Evolutionary conservation across 805 yeast genomes (phyloP), one percentile per base, ranked within the genome.

Genomic region (Ogataea pilisensis): DNA sequence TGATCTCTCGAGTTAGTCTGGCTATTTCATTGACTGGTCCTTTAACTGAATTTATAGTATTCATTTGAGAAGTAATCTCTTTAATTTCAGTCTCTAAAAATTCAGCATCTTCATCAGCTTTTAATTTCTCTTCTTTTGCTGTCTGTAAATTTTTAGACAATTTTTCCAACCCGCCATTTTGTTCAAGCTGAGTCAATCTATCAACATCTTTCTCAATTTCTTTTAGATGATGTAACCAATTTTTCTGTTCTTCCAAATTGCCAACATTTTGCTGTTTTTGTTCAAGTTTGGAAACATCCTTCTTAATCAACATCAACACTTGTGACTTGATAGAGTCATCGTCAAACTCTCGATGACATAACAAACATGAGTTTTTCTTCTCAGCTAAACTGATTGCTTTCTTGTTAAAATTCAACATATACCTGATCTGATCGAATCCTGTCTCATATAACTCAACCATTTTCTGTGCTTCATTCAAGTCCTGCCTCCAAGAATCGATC

Each of bases 271-370:
- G 39, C 7, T 46, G 41, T 5, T 41, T 51, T 2, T 40, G 40
- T 29, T 50, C 52, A 21, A 55, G 33, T 25, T 50, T 49, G n/a
- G 44, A 34, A 7, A 50, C 57, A 30, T 57, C 53, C 20, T 50
- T 45, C n/a, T 49, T 32, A 12, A 63, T 44, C 20, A 54, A 34
- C 17, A 50, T 51, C 32, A 47, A 40, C 51, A 61, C 45, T 35
- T 45, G 22, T 35, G 48, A 43, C 26, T 43, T 46, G n/a, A 43
- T 60, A 18, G 18, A 25, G 1, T 55, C 53, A 8, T 65, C 66
- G 13, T 73, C 74, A 61, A 89, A 85, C 11, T 72, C 68, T 37
- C 95, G 69, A 16, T 76, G 75, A 60, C 98, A 91, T 33, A 90
- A 64, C 32, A 81, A 64, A 60, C 97, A 91, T 35, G 75, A 68